A percentile compares a stretch with the other conserved stretches of the same genome.
These are phyloP conservation scores for Hyphodiscus hymeniophilus DNA, from an alignment of 495 filamentous ascomycete species.

Conservation along the genomic window DNA sequence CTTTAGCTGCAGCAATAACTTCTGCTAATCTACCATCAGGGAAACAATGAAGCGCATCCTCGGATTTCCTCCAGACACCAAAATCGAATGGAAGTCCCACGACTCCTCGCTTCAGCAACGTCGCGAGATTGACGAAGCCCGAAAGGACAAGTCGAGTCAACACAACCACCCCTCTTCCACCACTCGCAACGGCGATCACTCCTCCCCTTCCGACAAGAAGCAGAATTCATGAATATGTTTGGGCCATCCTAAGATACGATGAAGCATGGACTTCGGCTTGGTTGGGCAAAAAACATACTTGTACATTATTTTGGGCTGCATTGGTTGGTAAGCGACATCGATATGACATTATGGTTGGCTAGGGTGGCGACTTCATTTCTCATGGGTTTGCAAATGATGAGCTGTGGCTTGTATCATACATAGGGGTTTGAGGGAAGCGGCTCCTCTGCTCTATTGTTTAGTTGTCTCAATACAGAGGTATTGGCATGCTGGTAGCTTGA, in stretches of 20 bases:
- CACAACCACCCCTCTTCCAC: constrained; percentile 36
- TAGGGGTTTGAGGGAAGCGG: no score
- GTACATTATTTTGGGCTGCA: constrained; percentile 22
- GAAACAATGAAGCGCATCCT: constrained; percentile 90
- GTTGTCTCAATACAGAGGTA: no score
- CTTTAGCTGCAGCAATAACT: background rate
- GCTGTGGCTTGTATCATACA: constrained; percentile 14
- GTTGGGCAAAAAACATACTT: background rate
- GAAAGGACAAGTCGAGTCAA: constrained; percentile 56
- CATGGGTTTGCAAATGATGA: constrained; percentile 7
- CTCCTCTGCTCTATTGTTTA: no score
- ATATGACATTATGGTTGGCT: constrained; percentile 14
- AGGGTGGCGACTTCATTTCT: constrained; percentile 4
- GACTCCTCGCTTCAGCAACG: constrained; percentile 74
- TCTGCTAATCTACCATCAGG: constrained; percentile 34
- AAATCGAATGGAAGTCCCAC: constrained; percentile 90
- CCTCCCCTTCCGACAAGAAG: constrained; percentile 14
- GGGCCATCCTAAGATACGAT: constrained; percentile 6
- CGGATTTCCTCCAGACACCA: constrained; percentile 76
- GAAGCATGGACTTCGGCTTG: constrained; percentile 1
- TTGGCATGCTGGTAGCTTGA: no score
- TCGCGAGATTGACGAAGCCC: constrained; percentile 71
- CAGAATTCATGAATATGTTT: constrained; percentile 7
- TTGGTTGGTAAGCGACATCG: constrained; percentile 21
- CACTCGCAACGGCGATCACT: constrained; percentile 28